Conservation (phyloP, 768 basidiomycete species). For the Melanogaster broomeanus region DNA sequence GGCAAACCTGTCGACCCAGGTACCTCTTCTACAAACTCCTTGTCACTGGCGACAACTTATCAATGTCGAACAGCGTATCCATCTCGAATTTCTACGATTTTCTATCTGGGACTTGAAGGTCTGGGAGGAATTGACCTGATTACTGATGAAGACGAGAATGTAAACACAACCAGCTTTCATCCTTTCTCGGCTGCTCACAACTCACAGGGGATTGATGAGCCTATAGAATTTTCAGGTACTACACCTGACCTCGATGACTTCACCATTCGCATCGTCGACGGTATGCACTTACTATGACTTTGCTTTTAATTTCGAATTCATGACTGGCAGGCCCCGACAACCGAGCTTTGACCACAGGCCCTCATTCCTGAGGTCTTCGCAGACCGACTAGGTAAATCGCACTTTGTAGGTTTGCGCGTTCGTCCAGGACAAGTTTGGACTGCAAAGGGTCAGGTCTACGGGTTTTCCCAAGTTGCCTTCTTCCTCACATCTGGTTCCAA, state of each 20-base stretch:
- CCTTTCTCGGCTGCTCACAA: constrained; percentile 5
- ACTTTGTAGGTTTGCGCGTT: constrained; percentile 64
- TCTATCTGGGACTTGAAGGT: constrained; percentile 88
- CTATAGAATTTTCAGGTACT: constrained; percentile 68
- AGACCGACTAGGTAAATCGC: constrained; percentile 67
- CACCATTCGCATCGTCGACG: constrained; percentile 74
- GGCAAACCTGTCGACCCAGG: constrained; percentile 75
- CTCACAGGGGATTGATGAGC: constrained; percentile 70
- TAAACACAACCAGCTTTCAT: constrained; percentile 36
- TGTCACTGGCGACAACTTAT: constrained; percentile 22
- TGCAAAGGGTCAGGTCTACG: constrained; percentile 64
- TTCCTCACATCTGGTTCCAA: neutral
- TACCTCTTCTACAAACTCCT: constrained; percentile 23
- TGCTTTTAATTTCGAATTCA: constrained; percentile 3
- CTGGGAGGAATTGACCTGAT: constrained; percentile 82
- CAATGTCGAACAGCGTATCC: constrained; percentile 37
- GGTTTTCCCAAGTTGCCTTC: neutral
- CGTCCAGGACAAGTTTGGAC: constrained; percentile 74
- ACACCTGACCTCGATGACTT: constrained; percentile 85
- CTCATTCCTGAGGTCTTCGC: constrained; percentile 58
- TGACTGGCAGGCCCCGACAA: constrained; percentile 56
- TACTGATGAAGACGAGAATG: constrained; percentile 73
- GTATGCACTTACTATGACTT: constrained; percentile 38
- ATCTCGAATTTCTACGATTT: constrained; percentile 75
- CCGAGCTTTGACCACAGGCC: constrained; percentile 51